Evolutionary conservation across 202 grass and related monocot species (phyloP), one percentile per base, ranked within the genome.

Genomic region (Schoenoplectus tabernaemontani): DNA sequence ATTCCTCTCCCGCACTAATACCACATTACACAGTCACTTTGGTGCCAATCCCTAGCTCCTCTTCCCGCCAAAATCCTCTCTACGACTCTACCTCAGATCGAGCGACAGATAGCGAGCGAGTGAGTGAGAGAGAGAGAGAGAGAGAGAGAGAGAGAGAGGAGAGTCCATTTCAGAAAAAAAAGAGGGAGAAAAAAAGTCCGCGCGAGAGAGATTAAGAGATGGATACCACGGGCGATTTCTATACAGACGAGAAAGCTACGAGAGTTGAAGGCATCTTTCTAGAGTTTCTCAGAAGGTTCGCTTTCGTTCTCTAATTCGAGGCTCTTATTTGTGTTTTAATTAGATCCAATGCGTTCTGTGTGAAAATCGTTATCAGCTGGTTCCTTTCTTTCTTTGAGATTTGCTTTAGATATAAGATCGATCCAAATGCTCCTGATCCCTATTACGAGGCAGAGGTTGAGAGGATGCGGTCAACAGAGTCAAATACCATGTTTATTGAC

Each of bases 201-300:
- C 0, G 36, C n/a, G 57, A 3, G 12, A 48, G 78, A 41, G 70
- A 69, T 63, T 20, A 17, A 65, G 79, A 64, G 50, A 99, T 99
- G 96, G 91, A 99, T 83, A 88, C 91, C n/a, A 87, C 86, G 12
- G 84, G 85, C 4, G 96, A 90, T 33, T 95, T 89, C 88, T 99
- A 86, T 83, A 88, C 92, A 48, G 96, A 99, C 82, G 92, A 99
- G 90, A 99, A 99, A 79, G 96, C 90, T 57, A 82, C 89, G 47
- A 85, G 88, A 24, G 96, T 93, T 50, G 96, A 99, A 88, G 92
- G 88, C 70, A 95, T 99, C 86, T 99, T 99, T 86, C 84, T 99
- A 36, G 96, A 99, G 83, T 95, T 99, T 77, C 96, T 99, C 59
- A 95, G 90, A 79, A 86, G 96, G 92, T 99, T 59, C 24, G 0